Base-by-base conservation (phyloP, 2,329 filamentous ascomycete species). In the Cyphellophora europaea region DNA sequence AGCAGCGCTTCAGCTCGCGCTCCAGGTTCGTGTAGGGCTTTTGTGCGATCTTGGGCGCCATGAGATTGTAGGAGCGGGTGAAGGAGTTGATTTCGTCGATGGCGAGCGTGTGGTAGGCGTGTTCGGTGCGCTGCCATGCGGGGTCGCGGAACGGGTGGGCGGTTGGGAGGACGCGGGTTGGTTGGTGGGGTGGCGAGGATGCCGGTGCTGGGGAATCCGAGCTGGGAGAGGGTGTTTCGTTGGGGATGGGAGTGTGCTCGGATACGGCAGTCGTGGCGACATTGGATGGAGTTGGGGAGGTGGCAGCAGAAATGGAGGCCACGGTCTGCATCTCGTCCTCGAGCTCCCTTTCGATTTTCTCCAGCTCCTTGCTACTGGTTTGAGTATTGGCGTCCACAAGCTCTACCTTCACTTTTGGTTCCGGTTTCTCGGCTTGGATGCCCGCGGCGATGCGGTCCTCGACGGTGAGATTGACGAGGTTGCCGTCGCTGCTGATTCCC, bases 11-110 rank as follows among this genome's bases (percentile, higher is more conserved):
- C 11, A 96, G 68, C 59, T 98, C 91, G 32, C 89, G 76, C 29
- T 87, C 75, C 5, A 96, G 73, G 2, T 71, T 79, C 53, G 86
- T 87, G 57, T 96, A 96, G 0, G 89, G 85, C 57, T 94, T 94
- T 61, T 91, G 93, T 2, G 89, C 88, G 2, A 94, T 69, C 36
- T 86, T 80, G 0, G 91, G 91, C 0, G 91, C 89, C 77, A 93
- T 89, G 3, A 96, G 73, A 50, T 96, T 96, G 65, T 98, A 98
- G 11, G 83, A 83, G 16, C 91, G 75, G 5, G 86, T 81, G 32
- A 93, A 68, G 18, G 63, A 59, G 58, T 96, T 96, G 37, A 96
- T 74, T 37, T 84, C 77, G 30, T 73, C 71, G 45, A 98, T 72
- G 4, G 84, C 75, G 4, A 91, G 70, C 25, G 72, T 74, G 54